Conservation (phyloP, 2,329 filamentous ascomycete species). For the Exophiala sp. region DNA sequence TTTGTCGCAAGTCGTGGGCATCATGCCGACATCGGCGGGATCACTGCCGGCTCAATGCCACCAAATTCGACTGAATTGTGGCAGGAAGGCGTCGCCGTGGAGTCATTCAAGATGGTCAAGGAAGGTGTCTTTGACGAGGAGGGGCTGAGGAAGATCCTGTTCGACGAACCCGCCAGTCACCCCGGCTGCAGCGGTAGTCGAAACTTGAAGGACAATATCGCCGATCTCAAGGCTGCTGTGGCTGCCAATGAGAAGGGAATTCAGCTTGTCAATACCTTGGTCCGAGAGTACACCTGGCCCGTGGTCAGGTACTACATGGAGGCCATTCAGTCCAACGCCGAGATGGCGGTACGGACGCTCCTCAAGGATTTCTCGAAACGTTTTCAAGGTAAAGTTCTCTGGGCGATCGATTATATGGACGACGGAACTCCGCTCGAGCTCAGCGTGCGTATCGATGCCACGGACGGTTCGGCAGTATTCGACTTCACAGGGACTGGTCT, state of each 20-base stretch:
- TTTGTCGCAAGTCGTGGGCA: conserved; percentile 73
- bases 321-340: conserved; percentile 36
- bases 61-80: conserved; percentile 46
- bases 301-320: conserved; percentile 42
- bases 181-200: conserved; percentile 14
- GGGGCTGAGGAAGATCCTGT: conserved; percentile 30
- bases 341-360: conserved; percentile 33
- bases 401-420: conserved; percentile 40
- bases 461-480: conserved; percentile 34
- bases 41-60: conserved; percentile 37
- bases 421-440: conserved; percentile 37
- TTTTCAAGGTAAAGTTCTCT: conserved; percentile 24
- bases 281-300: conserved; percentile 34
- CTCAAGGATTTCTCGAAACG: conserved; percentile 27
- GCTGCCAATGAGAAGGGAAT: conserved; percentile 44
- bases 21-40: conserved; percentile 59
- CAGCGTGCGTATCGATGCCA: conserved; percentile 33
- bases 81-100: conserved; percentile 48
- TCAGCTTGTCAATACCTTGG: conserved; percentile 35
- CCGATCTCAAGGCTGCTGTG: conserved; percentile 44
- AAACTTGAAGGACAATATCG: conserved; percentile 41
- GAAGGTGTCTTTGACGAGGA: conserved; percentile 37
- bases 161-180: conserved; percentile 24
- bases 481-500: conserved; percentile 41
- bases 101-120: conserved; percentile 37